Base-by-base conservation (phyloP, 2,329 filamentous ascomycete species). In the Exophiala sp. region DNA sequence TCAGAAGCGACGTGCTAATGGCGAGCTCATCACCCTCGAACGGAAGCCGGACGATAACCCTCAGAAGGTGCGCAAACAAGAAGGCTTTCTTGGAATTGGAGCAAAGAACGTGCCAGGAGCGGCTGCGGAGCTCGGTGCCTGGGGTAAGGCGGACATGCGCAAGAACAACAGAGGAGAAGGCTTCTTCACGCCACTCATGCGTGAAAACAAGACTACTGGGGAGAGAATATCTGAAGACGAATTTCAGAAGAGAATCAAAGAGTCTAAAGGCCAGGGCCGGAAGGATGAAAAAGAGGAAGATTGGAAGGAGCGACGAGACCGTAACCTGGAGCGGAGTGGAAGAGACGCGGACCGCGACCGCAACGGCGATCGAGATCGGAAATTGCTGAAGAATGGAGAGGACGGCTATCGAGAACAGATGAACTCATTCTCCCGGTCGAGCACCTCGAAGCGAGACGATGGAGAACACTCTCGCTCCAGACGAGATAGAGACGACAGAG, bases 21-120 rank as follows among this genome's bases (percentile, higher is more conserved):
- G 76, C 86, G 73, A 70, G 65, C 58, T 81, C 14, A 63, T 65
- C 46, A 46, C 54, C 16, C 40, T 84, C 50, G 71, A 71, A 21
- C 70, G 71, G 14, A 61, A 70, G 61, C 63, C 70, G 55, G 61
- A 66, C 34, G 59, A 64, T 36, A 56, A 66, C 3, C 59, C 63
- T 20, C 79, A 77, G 1, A 87, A 87, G 61, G 77, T 84, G 34
- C 85, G 83, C 58, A 64, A 62, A 42, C 82, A 91, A 46, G 86
- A 90, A 12, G 90, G 90, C 54, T 80, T 95, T 52, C 77, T 97
- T 8, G 94, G 94, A 0, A 86, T 97, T 6, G 94, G 92, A 3
- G 91, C 91, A 9, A 96, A 92, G 66, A 85, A 90, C 65, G 62
- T 56, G 32, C 53, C 59, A 14, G 61, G 61, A 3, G 44, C 58